phyloP scores from a whole-genome alignment of 2,329 filamentous ascomycete species.

The Akanthomyces dipterigenus region DNA sequence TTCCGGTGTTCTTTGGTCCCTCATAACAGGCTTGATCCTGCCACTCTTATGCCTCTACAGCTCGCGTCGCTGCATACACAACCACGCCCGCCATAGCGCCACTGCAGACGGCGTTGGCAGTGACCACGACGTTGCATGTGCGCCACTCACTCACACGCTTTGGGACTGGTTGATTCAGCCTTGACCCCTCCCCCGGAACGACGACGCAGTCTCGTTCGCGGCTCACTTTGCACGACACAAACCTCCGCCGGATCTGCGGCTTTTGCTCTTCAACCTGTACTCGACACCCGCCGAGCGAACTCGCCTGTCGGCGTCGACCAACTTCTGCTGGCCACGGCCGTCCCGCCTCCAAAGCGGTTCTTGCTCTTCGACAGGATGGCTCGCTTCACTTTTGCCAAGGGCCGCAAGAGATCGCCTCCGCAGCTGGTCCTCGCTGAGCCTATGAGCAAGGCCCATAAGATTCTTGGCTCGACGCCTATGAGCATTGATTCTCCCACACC shows the following conservation, averaged over 20 bases:
- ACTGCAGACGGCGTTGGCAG: not conserved
- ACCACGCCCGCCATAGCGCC: conserved; percentile 1
- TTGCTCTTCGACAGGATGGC: conserved; percentile 25
- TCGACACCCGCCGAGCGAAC: not conserved
- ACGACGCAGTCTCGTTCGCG: not conserved
- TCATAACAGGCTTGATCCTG: not conserved
- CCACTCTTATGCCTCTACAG: not conserved
- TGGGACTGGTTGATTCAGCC: conserved; percentile 1
- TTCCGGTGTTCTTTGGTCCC: not conserved
- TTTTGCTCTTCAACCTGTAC: not conserved
- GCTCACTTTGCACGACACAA: not conserved
- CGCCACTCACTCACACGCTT: conserved; percentile 5
- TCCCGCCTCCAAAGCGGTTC: not conserved
- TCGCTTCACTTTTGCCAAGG: conserved; percentile 43
- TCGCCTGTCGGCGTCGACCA: not conserved
- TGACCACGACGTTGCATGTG: not conserved
- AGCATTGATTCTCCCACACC: conserved; percentile 32
- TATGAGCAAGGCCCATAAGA: conserved; percentile 45
- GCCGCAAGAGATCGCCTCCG: conserved; percentile 35
- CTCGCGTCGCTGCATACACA: not conserved
- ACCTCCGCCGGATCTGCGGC: not conserved
- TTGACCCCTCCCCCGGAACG: conserved; percentile 7
- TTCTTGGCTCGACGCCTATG: conserved; percentile 41
- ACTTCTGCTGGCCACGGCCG: not conserved
- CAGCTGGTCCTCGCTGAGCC: conserved; percentile 26